phyloP scores from a whole-genome alignment of 106 monocot species.

The Vanilla planifolia region DNA sequence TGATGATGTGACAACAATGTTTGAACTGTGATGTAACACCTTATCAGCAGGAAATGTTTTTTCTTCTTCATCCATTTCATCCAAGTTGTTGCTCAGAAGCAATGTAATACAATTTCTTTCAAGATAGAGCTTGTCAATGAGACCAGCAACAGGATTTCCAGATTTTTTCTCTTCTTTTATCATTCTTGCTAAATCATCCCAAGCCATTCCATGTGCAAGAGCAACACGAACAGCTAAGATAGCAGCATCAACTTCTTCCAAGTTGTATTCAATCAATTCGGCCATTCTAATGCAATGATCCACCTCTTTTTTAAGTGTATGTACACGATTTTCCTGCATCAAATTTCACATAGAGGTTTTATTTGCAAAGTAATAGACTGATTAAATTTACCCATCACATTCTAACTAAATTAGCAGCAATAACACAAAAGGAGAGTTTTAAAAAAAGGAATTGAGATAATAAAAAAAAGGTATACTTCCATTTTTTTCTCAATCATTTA shows the following conservation, averaged over 20 bases:
- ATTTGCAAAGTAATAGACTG: neutral
- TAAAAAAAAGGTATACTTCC: neutral
- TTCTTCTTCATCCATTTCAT: conserved; percentile 98
- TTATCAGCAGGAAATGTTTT: conserved; percentile 76
- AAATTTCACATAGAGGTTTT: neutral
- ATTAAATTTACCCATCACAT: neutral
- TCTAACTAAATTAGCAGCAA: neutral
- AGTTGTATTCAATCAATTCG: conserved; percentile 90
- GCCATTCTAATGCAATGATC: conserved; percentile 78
- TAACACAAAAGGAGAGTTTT: neutral
- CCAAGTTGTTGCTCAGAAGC: conserved; percentile 84
- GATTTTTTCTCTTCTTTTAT: conserved; percentile 83
- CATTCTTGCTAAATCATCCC: conserved; percentile 84
- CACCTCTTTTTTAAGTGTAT: conserved; percentile 75
- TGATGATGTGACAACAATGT: too few species aligned
- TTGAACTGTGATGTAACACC: too few species aligned
- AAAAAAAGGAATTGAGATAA: neutral
- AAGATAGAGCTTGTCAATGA: conserved; percentile 80
- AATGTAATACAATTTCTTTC: conserved; percentile 94
- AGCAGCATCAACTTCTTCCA: conserved; percentile 93
- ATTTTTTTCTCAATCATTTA: neutral
- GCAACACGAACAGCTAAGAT: conserved; percentile 93
- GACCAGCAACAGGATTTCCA: conserved; percentile 87
- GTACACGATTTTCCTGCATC: conserved; percentile 92
- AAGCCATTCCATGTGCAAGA: conserved; percentile 90